Evolutionary conservation across 371 early-diverging fungal genomes (phyloP).

Genomic region (Mortierella sp.): DNA sequence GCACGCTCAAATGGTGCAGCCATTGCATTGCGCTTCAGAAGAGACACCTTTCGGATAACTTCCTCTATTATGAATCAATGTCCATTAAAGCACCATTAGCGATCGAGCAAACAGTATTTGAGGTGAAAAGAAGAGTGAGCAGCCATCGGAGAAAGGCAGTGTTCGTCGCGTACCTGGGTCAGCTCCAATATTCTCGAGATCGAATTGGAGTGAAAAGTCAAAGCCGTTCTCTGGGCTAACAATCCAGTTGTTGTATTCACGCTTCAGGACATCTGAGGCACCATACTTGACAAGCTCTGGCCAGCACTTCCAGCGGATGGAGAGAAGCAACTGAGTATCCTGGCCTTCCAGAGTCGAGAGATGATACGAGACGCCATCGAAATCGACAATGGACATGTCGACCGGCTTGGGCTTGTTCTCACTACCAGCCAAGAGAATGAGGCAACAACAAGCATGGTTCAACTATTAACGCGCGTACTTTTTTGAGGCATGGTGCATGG

Average conservation of each 20-base stretch:
- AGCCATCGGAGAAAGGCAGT: neutral
- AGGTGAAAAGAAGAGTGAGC: constrained; percentile 9
- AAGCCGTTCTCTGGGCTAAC: constrained; percentile 78
- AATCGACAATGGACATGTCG: constrained; percentile 89
- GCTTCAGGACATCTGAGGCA: constrained; percentile 79
- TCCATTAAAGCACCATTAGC: neutral
- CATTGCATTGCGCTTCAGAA: constrained; percentile 92
- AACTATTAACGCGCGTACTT: no score
- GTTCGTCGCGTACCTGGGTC: constrained; percentile 66
- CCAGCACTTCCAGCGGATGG: constrained; percentile 87
- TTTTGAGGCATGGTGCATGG: neutral
- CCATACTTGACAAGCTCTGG: constrained; percentile 83
- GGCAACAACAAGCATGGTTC: neutral
- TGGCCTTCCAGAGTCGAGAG: constrained; percentile 78
- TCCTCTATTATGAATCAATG: constrained; percentile 58
- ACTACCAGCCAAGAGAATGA: constrained; percentile 12
- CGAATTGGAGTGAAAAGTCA: constrained; percentile 86
- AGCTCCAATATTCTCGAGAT: constrained; percentile 78
- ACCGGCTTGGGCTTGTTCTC: constrained; percentile 88
- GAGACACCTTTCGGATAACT: constrained; percentile 80
- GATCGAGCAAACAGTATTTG: neutral
- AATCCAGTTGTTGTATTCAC: constrained; percentile 83
- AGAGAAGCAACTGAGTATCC: constrained; percentile 77
- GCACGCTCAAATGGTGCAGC: constrained; percentile 95
- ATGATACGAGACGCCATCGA: constrained; percentile 94